Base-by-base conservation (phyloP, 2,329 filamentous ascomycete species). In the Malbranchea zuffiana region DNA sequence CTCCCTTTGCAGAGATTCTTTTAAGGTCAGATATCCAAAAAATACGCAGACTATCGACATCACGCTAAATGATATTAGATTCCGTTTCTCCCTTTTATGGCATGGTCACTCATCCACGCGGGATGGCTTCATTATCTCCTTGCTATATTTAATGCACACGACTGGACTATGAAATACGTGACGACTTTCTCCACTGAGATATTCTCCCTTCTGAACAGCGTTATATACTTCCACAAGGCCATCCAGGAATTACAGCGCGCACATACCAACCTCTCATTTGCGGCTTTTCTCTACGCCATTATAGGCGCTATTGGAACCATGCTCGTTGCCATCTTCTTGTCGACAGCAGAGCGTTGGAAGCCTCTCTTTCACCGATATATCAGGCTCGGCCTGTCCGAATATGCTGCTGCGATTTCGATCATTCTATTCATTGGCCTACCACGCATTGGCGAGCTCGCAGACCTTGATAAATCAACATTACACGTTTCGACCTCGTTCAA, bases 131-230 rank as follows among this genome's bases (percentile, higher is more conserved):
- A 78, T 49, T 71, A 70, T 46, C 55, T 79, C 3, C 62, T 80
- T 8, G 75, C 75, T 37, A 69, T 78, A 34, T 71, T 79, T 55
- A 80, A 80, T 53, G 75, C 75, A 3, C 75, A 80, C 49, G 75
- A 79, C 54, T 80, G 74, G 72, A 80, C 75, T 0, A 80, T 80
- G 76, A 66, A 72, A 47, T 80, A 80, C 53, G 76, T 80, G 32
- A 80, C 76, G 2, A 74, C 69, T 13, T 80, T 79, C 53, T 75
- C 68, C 42, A 75, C 72, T 28, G 76, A 80, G 51, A 76, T 80
- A 37, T 80, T 80, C 51, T 75, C 74, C 2, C 63, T 80, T 6
- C 59, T 80, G 18, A 80, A 80, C 55, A 76, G 72, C 46, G 69
- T 80, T 40, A 79, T 80, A 46, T 80, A 80, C 55, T 77, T 80